These are phyloP conservation scores for Apiosordaria backusii DNA, from an alignment of 495 filamentous ascomycete genomes.

Conservation along the genomic window DNA sequence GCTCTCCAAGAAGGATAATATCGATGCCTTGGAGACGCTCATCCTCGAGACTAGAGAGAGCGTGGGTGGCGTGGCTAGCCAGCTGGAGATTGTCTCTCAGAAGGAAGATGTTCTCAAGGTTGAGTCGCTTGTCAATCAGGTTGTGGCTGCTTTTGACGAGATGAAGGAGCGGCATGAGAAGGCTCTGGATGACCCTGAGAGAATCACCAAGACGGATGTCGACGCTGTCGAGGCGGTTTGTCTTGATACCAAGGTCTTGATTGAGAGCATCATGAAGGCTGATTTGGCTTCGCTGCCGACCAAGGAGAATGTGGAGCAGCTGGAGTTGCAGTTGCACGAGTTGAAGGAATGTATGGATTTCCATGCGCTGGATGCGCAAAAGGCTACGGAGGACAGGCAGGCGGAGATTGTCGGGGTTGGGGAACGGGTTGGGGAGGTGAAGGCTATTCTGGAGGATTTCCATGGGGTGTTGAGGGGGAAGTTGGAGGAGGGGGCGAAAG, in stretches of 20 bases:
- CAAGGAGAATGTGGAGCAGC: slow-evolving; percentile 52
- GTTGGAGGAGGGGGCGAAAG: slow-evolving; percentile 49
- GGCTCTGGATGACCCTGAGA: slow-evolving; percentile 59
- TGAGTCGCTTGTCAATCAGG: slow-evolving; percentile 70
- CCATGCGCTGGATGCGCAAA: slow-evolving; percentile 68
- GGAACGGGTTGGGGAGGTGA: slow-evolving; percentile 51
- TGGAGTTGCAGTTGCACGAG: slow-evolving; percentile 60
- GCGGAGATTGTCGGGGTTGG: slow-evolving; percentile 49
- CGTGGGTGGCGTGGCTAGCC: slow-evolving; percentile 54
- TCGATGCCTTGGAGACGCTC: slow-evolving; percentile 65
- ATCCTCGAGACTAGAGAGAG: slow-evolving; percentile 66
- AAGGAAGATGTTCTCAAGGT: slow-evolving; percentile 75
- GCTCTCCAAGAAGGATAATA: slow-evolving; percentile 63
- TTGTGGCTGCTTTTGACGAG: slow-evolving; percentile 70
- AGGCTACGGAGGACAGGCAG: slow-evolving; percentile 73
- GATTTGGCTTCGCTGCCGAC: slow-evolving; percentile 64
- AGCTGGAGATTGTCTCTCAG: slow-evolving; percentile 60
- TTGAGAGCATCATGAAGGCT: slow-evolving; percentile 66
- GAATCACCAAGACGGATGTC: slow-evolving; percentile 71
- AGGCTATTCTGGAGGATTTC: slow-evolving; percentile 50
- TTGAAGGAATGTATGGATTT: slow-evolving; percentile 66
- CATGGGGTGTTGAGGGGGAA: slow-evolving; percentile 45
- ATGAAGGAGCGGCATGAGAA: slow-evolving; percentile 65
- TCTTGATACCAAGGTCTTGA: slow-evolving; percentile 70
- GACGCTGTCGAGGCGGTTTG: slow-evolving; percentile 74